Evolutionary conservation across 2,329 filamentous ascomycete species (phyloP), one percentile per base, ranked within the genome.

Genomic region (Neofusicoccum sp.): DNA sequence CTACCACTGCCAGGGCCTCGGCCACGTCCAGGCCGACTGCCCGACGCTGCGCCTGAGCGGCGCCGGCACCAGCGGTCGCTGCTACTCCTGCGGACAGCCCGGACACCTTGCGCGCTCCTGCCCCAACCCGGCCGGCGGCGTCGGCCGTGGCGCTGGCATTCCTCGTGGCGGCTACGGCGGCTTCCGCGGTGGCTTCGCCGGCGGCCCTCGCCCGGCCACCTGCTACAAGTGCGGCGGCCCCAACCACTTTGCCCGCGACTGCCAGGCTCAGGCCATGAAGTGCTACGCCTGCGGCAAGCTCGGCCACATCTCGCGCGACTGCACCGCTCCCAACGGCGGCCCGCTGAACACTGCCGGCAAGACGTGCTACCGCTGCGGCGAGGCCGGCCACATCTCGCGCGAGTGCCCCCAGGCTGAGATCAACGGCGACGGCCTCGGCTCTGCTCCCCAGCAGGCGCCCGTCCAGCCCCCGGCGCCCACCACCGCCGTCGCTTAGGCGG

Each of bases 1-100:
- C 86, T 99, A 99, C 78, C 95, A 98, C 82, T 99, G 95, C 84
- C 95, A 98, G 83, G 95, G 95, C 62, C 86, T 98, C 64, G 95
- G 95, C 68, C 95, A 99, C 76, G 95, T 99, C 71, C 95, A 99
- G 83, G 95, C 95, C 69, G 95, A 99, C 78, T 99, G 95, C 85
- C 95, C 95, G 71, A 98, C 95, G 64, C 86, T 99, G 66, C 91
- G 95, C 69, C 79, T 99, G 76, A 96, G 87, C 77, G 93, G 84
- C 63, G 89, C 88, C 69, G 86, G 88, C 65, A 88, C 88, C 63
- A 88, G 89, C 75, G 91, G 91, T 66, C 91, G 92, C 69, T 99
- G 95, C 87, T 99, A 99, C 80, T 95, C 91, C 80, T 99, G 95
- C 77, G 93, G 91, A 69, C 89, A 96, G 77, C 86, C 89, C 64